Evolutionary conservation across 306 rosid genomes (phyloP).

Genomic region (Lupinus albus): DNA sequence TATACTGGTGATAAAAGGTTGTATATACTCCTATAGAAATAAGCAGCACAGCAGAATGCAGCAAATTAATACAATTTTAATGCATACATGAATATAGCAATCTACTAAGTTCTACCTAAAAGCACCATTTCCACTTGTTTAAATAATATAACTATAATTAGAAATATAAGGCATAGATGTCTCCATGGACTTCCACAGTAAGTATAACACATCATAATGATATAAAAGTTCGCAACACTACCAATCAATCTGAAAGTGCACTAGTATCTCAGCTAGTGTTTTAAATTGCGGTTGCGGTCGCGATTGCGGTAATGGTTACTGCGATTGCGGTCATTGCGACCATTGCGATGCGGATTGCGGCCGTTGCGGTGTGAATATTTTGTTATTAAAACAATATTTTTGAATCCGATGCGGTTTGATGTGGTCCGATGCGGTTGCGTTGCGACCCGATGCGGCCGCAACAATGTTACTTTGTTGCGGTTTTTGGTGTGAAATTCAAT

Average conservation of each 20-base stretch:
- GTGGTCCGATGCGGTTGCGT: too few species aligned
- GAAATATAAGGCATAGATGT: not conserved
- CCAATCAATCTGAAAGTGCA: conserved; percentile 20
- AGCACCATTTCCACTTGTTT: conserved; percentile 4
- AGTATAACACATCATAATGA: not conserved
- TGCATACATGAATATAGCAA: conserved; percentile 11
- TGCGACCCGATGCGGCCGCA: too few species aligned
- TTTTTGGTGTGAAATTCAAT: too few species aligned
- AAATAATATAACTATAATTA: conserved; percentile 8
- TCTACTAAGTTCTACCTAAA: conserved; percentile 11
- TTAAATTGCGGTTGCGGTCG: too few species aligned
- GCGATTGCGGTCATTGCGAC: too few species aligned
- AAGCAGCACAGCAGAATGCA: not conserved
- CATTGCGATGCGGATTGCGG: too few species aligned
- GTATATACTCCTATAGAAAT: conserved; percentile 64
- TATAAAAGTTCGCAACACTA: conserved; percentile 18
- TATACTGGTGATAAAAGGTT: conserved; percentile 69
- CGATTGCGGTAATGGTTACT: too few species aligned
- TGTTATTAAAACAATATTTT: too few species aligned
- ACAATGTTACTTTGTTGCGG: too few species aligned
- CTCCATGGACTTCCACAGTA: conserved; percentile 18
- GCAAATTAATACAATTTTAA: conserved; percentile 29
- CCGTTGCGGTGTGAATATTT: too few species aligned
- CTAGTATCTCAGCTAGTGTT: not conserved
- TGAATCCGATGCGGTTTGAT: too few species aligned